Evolutionary conservation across 805 yeast species (phyloP), one percentile per base, ranked within the genome.

Genomic region (Lachancea thermotolerans): DNA sequence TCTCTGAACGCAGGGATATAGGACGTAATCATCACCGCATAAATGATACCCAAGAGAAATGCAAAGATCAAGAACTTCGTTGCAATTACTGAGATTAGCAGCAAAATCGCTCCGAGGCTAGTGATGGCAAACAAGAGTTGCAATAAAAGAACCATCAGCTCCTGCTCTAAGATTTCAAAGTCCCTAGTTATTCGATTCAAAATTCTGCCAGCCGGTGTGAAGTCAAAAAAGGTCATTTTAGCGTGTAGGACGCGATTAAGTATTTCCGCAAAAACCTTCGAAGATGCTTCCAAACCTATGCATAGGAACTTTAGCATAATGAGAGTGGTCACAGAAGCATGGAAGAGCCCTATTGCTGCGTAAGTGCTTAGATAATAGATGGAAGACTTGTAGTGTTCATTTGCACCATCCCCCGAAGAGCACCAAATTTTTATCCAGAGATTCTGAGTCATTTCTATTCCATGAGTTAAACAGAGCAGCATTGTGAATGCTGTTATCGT

Each of bases 151-250:
- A 93, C 85, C 10, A 89, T 80, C 52, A 91, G 71, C 55, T 91
- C 97, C 69, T 91, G 98, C 67, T 91, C 99, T 49, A 91, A 78
- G 10, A 93, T 80, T 65, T 91, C 98, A 53, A 93, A 80, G 70
- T 91, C 99, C 65, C 88, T 90, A 6, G 97, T 87, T 61, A 93
- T 91, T 62, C 99, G 76, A 66, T 93, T 93, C 91, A 93, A 87
- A 45, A 91, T 86, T 65, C 99, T 82, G 29, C 99, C 99, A 55
- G 85, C 76, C 9, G 99, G 99, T 5, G 98, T 91, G 14, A 95
- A 77, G 62, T 93, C 99, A 65, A 90, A 93, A 67, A 93, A 93
- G 58, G 96, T 77, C 53, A 88, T 71, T 52, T 75, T 84, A 2
- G 97, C 95, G 49, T 83, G 75, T 60, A 90, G 64, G 34, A 89